Evolutionary conservation across 352 stramenopile genomes (phyloP).

Genomic region (Globisporangium uncinulatum): DNA sequence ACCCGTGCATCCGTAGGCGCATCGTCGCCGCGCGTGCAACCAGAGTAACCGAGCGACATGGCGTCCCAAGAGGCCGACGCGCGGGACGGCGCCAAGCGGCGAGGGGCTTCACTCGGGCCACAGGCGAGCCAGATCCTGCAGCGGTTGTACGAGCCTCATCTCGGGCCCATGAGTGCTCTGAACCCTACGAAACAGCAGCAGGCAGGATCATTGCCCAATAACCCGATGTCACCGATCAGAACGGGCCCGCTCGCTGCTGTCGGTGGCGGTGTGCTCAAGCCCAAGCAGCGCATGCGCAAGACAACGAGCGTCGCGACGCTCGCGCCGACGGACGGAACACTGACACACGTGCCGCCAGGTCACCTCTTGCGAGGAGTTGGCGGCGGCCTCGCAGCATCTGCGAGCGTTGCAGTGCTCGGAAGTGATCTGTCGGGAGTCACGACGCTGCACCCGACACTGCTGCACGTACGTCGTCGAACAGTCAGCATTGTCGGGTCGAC

Average conservation of each 20-base stretch:
- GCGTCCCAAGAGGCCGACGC: slow-evolving; percentile 3
- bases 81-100: slow-evolving; percentile 53
- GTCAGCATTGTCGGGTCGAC: too few relatives aligned
- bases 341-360: background rate
- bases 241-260: slow-evolving; percentile 2
- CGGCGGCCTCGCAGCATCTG: slow-evolving; percentile 15
- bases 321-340: background rate
- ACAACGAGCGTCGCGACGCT: slow-evolving; percentile 35
- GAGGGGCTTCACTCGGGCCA: slow-evolving; percentile 37
- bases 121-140: slow-evolving; percentile 60
- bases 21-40: background rate
- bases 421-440: background rate
- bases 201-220: background rate
- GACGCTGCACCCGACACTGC: slow-evolving; percentile 44
- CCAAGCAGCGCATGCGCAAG: slow-evolving; percentile 46
- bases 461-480: slow-evolving; percentile 21
- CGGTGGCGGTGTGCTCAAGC: slow-evolving; percentile 25
- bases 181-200: slow-evolving; percentile 2
- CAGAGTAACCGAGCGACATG: background rate
- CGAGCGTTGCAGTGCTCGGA: slow-evolving; percentile 27
- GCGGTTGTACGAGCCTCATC: slow-evolving; percentile 57
- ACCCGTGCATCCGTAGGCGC: background rate
- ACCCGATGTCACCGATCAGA: slow-evolving; percentile 17
- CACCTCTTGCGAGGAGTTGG: background rate
- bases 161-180: slow-evolving; percentile 22